Evolutionary conservation across 2,329 filamentous ascomycete genomes (phyloP).

Genomic region (Penicillium crustosum): DNA sequence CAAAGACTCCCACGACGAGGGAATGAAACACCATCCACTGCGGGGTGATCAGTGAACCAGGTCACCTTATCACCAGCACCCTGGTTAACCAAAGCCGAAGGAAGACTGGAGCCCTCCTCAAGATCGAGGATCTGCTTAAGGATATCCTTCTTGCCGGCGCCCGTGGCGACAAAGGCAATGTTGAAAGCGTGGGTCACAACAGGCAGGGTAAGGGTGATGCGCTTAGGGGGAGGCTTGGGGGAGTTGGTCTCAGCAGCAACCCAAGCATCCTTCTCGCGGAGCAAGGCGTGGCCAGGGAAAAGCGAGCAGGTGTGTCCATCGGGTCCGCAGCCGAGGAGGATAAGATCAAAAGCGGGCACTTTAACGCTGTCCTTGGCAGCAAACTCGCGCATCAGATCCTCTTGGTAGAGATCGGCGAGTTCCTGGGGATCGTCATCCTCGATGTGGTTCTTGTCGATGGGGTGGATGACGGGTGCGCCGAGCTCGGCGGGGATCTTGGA

Average conservation of each 20-base stretch:
- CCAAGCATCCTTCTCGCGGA: conserved; percentile 87
- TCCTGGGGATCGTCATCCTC: conserved; percentile 85
- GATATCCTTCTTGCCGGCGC: conserved; percentile 83
- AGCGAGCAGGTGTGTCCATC: conserved; percentile 97
- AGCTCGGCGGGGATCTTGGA: conserved; percentile 75
- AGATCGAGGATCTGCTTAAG: conserved; percentile 88
- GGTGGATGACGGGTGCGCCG: conserved; percentile 69
- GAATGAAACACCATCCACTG: conserved; percentile 81
- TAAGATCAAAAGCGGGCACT: conserved; percentile 89
- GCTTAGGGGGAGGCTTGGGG: conserved; percentile 85
- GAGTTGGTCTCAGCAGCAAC: conserved; percentile 89
- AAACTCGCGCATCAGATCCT: conserved; percentile 79
- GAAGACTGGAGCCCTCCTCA: conserved; percentile 69
- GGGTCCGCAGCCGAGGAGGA: conserved; percentile 89
- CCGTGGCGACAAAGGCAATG: conserved; percentile 89
- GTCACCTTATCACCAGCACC: conserved; percentile 79
- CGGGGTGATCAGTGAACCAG: conserved; percentile 90
- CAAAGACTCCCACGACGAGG: conserved; percentile 70
- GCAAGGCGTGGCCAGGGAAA: conserved; percentile 84
- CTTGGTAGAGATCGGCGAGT: conserved; percentile 90
- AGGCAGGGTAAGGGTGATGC: conserved; percentile 89
- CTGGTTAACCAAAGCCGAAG: conserved; percentile 85
- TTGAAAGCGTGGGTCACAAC: conserved; percentile 84
- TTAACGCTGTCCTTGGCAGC: conserved; percentile 91
- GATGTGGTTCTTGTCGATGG: conserved; percentile 67